Percentiles rank a stretch among this genome's conserved stretches.
Conservation (phyloP, 495 filamentous ascomycete genomes). For the Aspergillus carlsbadensis region DNA sequence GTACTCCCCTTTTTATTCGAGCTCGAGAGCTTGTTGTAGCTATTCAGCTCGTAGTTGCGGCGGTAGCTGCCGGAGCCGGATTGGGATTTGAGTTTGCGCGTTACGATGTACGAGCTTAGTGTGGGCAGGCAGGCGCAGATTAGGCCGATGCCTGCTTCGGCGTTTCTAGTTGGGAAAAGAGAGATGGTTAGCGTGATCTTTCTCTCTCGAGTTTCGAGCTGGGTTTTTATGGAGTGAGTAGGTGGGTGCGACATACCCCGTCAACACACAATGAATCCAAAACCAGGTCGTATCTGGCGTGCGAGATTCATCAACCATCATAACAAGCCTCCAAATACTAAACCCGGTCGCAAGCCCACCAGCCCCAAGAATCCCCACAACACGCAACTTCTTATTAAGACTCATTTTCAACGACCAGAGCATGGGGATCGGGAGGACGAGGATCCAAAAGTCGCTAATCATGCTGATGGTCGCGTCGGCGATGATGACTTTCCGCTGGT, state of each 20-base stretch:
- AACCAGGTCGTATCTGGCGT: neutral
- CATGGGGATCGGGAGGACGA: conserved; percentile 32
- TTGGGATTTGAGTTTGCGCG: neutral
- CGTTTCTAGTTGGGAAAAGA: neutral
- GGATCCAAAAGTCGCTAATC: conserved; percentile 32
- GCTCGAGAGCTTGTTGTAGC: neutral
- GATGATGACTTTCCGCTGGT: conserved; percentile 30
- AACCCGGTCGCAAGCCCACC: conserved; percentile 33
- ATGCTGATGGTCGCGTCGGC: conserved; percentile 34
- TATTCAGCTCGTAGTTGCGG: neutral
- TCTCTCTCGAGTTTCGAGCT: too few species aligned
- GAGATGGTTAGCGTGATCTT: neutral
- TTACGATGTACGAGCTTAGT: neutral
- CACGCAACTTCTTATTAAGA: conserved; percentile 26
- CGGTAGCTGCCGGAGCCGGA: neutral
- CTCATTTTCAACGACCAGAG: conserved; percentile 31
- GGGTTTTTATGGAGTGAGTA: too few species aligned
- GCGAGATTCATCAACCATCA: conserved; percentile 16
- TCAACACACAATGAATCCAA: conserved; percentile 3
- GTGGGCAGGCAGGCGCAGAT: conserved; percentile 8
- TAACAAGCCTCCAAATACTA: conserved; percentile 32
- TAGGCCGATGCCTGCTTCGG: conserved; percentile 9
- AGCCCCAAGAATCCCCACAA: conserved; percentile 28
- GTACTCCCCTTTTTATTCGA: neutral
- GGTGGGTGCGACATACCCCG: neutral